Evolutionary conservation across 73 alveolate genomes (phyloP), one percentile per base, ranked within the genome.

Genomic region (Paramecium primaurelia): DNA sequence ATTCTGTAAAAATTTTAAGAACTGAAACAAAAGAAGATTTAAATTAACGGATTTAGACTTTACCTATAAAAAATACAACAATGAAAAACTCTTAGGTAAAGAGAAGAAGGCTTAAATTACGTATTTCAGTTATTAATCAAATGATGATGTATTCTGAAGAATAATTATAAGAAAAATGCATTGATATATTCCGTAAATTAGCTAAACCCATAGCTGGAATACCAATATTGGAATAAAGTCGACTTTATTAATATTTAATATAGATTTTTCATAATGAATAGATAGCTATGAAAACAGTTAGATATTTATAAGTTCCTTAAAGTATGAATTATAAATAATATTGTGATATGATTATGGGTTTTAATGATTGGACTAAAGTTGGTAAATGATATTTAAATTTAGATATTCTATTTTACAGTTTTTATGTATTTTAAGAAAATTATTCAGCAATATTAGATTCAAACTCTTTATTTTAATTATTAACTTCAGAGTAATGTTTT

Each of bases 81-180:
- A 18, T 54, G 69, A 54, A 54, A 54, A 54, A 54, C 69, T 54
- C 69, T 18, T 54, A 54, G 32, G 9, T 54, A 54, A 54, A 54
- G 69, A 54, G 47, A 64, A 64, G 49, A 14, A 64, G 84, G 12
- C 84, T 64, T 12, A 64, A 34, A 64, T 64, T 64, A 64, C 42
- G 84, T 28, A 64, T 64, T 32, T 64, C 84, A 4, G 84, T 64
- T 64, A 64, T 64, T 25, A 64, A 64, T 64, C 28, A 64, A 64
- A 64, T 64, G 84, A 64, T 64, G 84, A 64, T 64, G 84, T 64
- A 34, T 64, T 25, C 84, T 32, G 84, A 64, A 34, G 84, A 64
- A 34, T 64, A 64, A 64, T 32, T 64, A 32, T 28, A 64, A 64
- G 84, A 64, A 64, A 64, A 64, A 64, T 64, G 84, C 84, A 64